Evolutionary conservation across 768 basidiomycete genomes (phyloP).

Genomic region (Dentipellis sp.): DNA sequence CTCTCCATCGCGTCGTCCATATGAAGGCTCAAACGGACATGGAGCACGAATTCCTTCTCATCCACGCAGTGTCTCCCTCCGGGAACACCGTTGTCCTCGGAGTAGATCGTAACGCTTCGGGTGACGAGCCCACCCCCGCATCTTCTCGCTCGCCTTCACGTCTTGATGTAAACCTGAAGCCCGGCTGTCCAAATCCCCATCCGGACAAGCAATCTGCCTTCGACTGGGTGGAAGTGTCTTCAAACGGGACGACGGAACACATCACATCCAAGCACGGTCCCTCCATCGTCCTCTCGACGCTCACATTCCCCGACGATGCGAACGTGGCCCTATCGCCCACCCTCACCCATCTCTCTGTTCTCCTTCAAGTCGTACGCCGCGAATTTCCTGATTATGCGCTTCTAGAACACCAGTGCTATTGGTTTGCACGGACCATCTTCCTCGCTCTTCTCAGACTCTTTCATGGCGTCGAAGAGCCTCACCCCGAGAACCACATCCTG

Average conservation of each 20-base stretch:
- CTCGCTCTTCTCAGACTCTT: constrained; percentile 8
- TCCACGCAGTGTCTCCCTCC: constrained; percentile 5
- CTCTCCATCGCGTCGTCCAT: constrained; percentile 10
- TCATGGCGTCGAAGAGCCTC: constrained; percentile 2
- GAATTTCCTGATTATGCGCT: constrained; percentile 14
- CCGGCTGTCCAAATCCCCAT: background rate
- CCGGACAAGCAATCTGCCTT: background rate
- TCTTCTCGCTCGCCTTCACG: constrained; percentile 5
- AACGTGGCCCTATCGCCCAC: constrained; percentile 1
- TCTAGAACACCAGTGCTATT: constrained; percentile 13
- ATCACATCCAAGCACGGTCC: constrained; percentile 7
- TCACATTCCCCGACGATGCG: constrained; percentile 6
- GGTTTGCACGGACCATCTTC: constrained; percentile 11
- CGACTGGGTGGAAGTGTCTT: constrained; percentile 13
- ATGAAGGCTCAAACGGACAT: constrained; percentile 10
- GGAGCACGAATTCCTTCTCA: constrained; percentile 15
- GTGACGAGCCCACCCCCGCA: background rate
- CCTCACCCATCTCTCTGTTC: constrained; percentile 10
- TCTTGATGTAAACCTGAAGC: constrained; percentile 4
- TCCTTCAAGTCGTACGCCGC: constrained; percentile 8
- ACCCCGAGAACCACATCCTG: background rate
- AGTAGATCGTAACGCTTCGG: constrained; percentile 12
- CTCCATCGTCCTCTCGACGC: constrained; percentile 5
- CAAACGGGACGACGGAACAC: constrained; percentile 8
- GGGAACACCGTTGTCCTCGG: constrained; percentile 10